Percentiles rank a stretch among this genome's conserved stretches.
Conservation (phyloP, 1,284 basidiomycete species). For the Melampsora abietis-canadensis region DNA sequence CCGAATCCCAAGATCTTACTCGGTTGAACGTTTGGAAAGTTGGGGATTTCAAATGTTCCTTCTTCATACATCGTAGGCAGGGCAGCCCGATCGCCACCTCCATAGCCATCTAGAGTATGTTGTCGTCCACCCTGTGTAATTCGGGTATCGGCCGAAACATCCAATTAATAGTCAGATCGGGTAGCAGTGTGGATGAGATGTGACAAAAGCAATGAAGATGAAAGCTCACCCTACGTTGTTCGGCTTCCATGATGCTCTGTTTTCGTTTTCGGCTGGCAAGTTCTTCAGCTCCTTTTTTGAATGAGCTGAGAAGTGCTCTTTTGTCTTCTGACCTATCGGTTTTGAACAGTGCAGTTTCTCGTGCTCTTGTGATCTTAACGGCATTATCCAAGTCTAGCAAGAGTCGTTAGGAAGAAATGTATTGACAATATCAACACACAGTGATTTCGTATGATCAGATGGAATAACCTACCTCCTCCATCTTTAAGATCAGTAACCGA, state of each 20-base stretch:
- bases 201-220: slow-evolving; percentile 43
- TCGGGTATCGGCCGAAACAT: background rate
- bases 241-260: slow-evolving; percentile 85
- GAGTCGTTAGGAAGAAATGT: background rate
- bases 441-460: background rate
- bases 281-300: slow-evolving; percentile 88
- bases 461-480: slow-evolving; percentile 58
- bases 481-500: slow-evolving; percentile 93
- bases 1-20: slow-evolving; percentile 30
- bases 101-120: background rate
- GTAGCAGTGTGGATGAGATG: background rate
- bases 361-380: slow-evolving; percentile 87
- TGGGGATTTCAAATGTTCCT: slow-evolving; percentile 1
- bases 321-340: slow-evolving; percentile 79
- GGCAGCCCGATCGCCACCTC: background rate
- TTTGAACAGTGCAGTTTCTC: slow-evolving; percentile 89
- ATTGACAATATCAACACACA: background rate
- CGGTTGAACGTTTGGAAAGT: background rate
- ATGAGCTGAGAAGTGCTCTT: slow-evolving; percentile 75
- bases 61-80: slow-evolving; percentile 13
- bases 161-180: background rate
- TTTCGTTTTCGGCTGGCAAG: slow-evolving; percentile 79
- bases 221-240: slow-evolving; percentile 66
- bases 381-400: slow-evolving; percentile 76
- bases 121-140: background rate